Conservation (phyloP, 1,284 basidiomycete genomes). For the Apiotrichum siamense region DNA sequence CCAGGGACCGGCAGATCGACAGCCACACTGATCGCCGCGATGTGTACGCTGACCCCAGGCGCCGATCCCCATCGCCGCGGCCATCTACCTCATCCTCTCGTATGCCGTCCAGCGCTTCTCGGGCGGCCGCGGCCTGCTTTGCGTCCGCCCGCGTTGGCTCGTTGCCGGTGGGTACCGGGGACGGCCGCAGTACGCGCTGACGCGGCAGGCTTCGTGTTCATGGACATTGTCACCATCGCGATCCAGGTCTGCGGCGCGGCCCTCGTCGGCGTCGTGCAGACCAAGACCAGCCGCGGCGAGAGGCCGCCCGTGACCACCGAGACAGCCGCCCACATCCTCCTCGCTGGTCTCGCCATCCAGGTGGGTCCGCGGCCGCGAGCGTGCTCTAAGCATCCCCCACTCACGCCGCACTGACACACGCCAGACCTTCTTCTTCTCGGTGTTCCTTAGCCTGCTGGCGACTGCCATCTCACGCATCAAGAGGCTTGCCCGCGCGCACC, state of each 20-base stretch:
- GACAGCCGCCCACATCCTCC: constrained; percentile 47
- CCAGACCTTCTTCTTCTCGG: constrained; percentile 13
- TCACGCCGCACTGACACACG: not conserved
- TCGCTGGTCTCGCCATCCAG: constrained; percentile 47
- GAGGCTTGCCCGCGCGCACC: not conserved
- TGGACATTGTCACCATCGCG: constrained; percentile 40
- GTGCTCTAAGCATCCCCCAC: too few species aligned
- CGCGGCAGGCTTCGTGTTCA: constrained; percentile 36
- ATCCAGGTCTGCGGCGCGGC: constrained; percentile 48
- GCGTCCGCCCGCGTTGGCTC: constrained; percentile 31
- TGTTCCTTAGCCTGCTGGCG: constrained; percentile 3
- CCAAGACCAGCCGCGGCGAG: constrained; percentile 23
- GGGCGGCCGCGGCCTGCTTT: constrained; percentile 22
- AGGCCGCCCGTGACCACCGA: constrained; percentile 29
- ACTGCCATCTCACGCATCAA: constrained; percentile 2
- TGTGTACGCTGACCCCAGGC: constrained; percentile 22
- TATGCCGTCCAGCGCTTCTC: constrained; percentile 27
- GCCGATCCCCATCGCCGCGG: constrained; percentile 46
- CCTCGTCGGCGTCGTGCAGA: constrained; percentile 47
- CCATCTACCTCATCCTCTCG: constrained; percentile 42
- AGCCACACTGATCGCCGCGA: too few species aligned
- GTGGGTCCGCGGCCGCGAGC: too few species aligned
- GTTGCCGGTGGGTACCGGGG: constrained; percentile 24
- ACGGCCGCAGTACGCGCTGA: constrained; percentile 3
- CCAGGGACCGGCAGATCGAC: too few species aligned